Conservation (phyloP, 106 monocot genomes). For the Hemerocallis citrina region DNA sequence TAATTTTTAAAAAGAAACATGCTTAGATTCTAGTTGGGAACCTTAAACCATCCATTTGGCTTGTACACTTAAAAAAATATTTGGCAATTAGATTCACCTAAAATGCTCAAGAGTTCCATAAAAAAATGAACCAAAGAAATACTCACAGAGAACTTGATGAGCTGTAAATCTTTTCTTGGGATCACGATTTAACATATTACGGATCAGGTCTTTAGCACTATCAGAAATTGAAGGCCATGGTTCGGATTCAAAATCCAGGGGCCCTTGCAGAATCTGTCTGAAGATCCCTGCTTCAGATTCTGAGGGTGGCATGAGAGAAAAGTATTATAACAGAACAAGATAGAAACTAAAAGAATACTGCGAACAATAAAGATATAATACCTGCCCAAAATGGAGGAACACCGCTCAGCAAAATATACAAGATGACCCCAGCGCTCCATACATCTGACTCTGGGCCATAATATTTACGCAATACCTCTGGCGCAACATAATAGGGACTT, state of each 20-base stretch:
- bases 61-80: background rate
- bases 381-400: slow-evolving; percentile 67
- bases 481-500: slow-evolving; percentile 68
- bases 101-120: too few species aligned
- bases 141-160: slow-evolving; percentile 78
- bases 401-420: slow-evolving; percentile 29
- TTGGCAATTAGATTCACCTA: background rate
- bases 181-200: slow-evolving; percentile 69
- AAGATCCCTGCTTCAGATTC: slow-evolving; percentile 69
- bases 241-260: slow-evolving; percentile 74
- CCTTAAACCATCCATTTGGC: too few species aligned
- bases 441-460: slow-evolving; percentile 60
- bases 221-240: slow-evolving; percentile 87
- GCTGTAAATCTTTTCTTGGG: slow-evolving; percentile 68
- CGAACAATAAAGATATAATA: slow-evolving; percentile 1
- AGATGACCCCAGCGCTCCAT: slow-evolving; percentile 37
- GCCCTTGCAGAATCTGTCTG: slow-evolving; percentile 51
- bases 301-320: slow-evolving; percentile 16
- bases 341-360: background rate
- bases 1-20: background rate
- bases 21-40: background rate
- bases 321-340: background rate
- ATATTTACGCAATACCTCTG: slow-evolving; percentile 43
- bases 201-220: slow-evolving; percentile 75
- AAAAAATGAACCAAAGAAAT: background rate